phyloP scores from a whole-genome alignment of 1,284 basidiomycete genomes.

The Waitea zeae region DNA sequence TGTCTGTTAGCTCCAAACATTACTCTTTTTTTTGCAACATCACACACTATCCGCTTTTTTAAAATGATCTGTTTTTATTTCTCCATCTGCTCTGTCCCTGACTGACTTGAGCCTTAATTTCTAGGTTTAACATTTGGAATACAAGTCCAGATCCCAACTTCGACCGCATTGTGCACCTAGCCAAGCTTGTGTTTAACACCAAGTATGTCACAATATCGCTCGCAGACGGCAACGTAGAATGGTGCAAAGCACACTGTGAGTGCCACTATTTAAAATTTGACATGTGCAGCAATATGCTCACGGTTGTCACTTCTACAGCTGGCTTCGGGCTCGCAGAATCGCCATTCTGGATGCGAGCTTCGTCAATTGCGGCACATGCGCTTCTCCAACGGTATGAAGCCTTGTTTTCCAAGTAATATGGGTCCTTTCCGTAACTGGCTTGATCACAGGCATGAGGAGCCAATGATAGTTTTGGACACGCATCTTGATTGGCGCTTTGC shows the following conservation, averaged over 20 bases:
- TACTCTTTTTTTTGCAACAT: too few species aligned
- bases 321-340: too few species aligned
- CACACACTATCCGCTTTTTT: too few species aligned
- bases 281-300: too few species aligned
- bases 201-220: slow-evolving; percentile 74
- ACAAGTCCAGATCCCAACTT: slow-evolving; percentile 80
- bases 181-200: slow-evolving; percentile 85
- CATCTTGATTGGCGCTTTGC: slow-evolving; percentile 78
- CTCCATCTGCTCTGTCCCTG: neutral
- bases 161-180: slow-evolving; percentile 79
- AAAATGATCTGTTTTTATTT: slow-evolving; percentile 1
- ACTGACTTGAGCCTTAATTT: slow-evolving; percentile 5
- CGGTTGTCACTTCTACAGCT: slow-evolving; percentile 21
- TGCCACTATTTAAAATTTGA: too few species aligned
- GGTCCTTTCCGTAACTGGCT: too few species aligned
- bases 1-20: too few species aligned
- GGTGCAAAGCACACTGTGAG: too few species aligned
- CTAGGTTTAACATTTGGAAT: slow-evolving; percentile 74
- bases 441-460: slow-evolving; percentile 61
- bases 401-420: too few species aligned
- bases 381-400: too few species aligned
- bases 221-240: slow-evolving; percentile 58
- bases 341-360: too few species aligned
- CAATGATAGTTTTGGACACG: slow-evolving; percentile 74
- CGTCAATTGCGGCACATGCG: too few species aligned